phyloP scores from a whole-genome alignment of 2,329 filamentous ascomycete species.

The Juglanconis sp. region DNA sequence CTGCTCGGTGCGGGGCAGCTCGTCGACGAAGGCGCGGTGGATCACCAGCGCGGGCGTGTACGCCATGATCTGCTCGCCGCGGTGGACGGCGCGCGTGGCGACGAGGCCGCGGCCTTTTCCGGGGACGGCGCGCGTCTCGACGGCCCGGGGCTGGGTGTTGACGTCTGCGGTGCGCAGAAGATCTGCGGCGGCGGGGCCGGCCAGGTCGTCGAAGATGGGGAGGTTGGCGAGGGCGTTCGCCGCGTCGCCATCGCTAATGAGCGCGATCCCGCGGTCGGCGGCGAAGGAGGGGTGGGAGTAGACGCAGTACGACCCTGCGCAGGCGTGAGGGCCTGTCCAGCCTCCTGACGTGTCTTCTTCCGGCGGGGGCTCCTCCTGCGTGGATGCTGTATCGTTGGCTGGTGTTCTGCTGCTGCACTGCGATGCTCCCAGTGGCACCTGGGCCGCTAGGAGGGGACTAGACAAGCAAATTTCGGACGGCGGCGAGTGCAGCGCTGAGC shows the following conservation, averaged over 20 bases:
- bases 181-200: not conserved
- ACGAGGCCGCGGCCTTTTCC: conserved; percentile 14
- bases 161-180: not conserved
- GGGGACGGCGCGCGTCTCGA: conserved; percentile 2
- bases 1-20: conserved; percentile 4
- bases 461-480: not conserved
- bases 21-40: conserved; percentile 12
- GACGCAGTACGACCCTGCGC: conserved; percentile 17
- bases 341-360: conserved; percentile 6
- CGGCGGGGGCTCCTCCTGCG: not conserved
- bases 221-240: conserved; percentile 18
- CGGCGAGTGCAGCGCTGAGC: not conserved
- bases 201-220: conserved; percentile 6
- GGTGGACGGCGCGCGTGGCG: conserved; percentile 2
- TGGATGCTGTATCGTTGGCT: not conserved
- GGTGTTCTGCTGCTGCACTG: conserved; percentile 1
- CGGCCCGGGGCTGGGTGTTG: not conserved
- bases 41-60: conserved; percentile 14
- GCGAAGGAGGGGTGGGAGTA: conserved; percentile 18
- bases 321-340: conserved; percentile 18
- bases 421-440: not conserved
- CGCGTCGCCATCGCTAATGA: conserved; percentile 17
- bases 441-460: conserved; percentile 1
- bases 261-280: conserved; percentile 13
- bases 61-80: conserved; percentile 13